phyloP scores from a whole-genome alignment of 78 protist genomes.

The Dictyostelium brefeldianum region DNA sequence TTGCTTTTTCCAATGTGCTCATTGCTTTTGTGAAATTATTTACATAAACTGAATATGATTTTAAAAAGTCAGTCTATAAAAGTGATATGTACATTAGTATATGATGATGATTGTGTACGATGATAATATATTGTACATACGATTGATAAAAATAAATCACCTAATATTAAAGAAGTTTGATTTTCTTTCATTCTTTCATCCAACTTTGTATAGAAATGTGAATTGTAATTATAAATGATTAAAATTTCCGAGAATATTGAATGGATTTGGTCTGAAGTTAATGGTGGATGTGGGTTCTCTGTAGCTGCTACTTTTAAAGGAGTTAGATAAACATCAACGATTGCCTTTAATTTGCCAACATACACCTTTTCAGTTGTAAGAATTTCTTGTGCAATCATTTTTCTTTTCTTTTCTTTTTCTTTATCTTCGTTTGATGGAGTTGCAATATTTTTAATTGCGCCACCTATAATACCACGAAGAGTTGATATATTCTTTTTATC shows the following conservation, averaged over 20 bases:
- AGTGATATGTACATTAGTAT: no score
- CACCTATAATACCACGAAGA: conserved; percentile 60
- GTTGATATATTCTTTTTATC: conserved; percentile 57
- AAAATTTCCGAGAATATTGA: conserved; percentile 67
- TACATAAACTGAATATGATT: conserved; percentile 51
- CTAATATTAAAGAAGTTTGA: background rate
- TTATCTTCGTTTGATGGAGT: background rate
- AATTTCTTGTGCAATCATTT: conserved; percentile 56
- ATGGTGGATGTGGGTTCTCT: conserved; percentile 68
- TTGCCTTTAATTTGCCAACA: conserved; percentile 47
- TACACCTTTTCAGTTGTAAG: conserved; percentile 53
- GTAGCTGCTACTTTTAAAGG: conserved; percentile 63
- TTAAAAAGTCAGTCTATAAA: conserved; percentile 49
- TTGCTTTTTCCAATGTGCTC: conserved; percentile 49
- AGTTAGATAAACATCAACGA: conserved; percentile 48
- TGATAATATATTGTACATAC: conserved; percentile 32
- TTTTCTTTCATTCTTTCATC: conserved; percentile 47
- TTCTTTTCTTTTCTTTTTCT: conserved; percentile 42
- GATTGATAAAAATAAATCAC: conserved; percentile 58
- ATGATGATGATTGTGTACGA: no score
- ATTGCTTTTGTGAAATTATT: conserved; percentile 67
- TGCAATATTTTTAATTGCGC: conserved; percentile 19
- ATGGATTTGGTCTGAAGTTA: conserved; percentile 47
- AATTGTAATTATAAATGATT: conserved; percentile 65
- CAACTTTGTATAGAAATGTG: conserved; percentile 42